Evolutionary conservation across 2,329 filamentous ascomycete species (phyloP), one percentile per base, ranked within the genome.

Genomic region (Paracorniculantispora psalliotae): DNA sequence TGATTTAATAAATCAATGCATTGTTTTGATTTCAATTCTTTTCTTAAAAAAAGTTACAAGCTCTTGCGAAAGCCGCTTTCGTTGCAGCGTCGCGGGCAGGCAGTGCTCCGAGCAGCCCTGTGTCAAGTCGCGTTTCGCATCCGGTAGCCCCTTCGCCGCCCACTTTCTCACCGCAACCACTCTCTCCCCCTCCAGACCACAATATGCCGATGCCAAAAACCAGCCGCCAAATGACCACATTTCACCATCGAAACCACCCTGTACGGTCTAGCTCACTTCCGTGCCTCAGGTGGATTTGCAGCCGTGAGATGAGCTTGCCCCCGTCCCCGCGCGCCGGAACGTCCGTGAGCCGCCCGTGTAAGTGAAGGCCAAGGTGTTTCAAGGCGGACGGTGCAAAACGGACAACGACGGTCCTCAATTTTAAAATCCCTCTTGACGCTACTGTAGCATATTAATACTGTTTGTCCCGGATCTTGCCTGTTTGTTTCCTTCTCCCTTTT

Each of bases 291-390:
- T 44, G 23, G 12, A 12, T 39, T 25, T 23, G 30, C 30, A 33
- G 6, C 6, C 30, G 30, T 33, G 30, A 33, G 30, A 33, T 33
- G 30, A 33, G 30, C 6, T 8, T 6, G 12, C 10, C 26, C 28
- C 12, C 17, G 17, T 21, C 21, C 17, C 44, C 15, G 7, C 23
- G 3, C 21, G 26, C 39, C 56, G 56, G 56, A 59, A 59, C 23
- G 17, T 15, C 15, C 19, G 28, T 19, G 21, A 59, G 56, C 56
- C 56, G 56, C 19, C 47, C 37, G 25, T 43, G 23, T 44, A 44
- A 41, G 48, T 52, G 33, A 52, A 3, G 56, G 39, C 48, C 56
- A 52, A 52, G 56, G 10, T 44, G 56, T 59, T 59, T 59, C 56
- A 59, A 30, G 28, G 19, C 47, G 47, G 19, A 6, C 5, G 19